These are phyloP conservation scores for Agastache rugosa DNA, from an alignment of 257 asterid species.

Conservation along the genomic window DNA sequence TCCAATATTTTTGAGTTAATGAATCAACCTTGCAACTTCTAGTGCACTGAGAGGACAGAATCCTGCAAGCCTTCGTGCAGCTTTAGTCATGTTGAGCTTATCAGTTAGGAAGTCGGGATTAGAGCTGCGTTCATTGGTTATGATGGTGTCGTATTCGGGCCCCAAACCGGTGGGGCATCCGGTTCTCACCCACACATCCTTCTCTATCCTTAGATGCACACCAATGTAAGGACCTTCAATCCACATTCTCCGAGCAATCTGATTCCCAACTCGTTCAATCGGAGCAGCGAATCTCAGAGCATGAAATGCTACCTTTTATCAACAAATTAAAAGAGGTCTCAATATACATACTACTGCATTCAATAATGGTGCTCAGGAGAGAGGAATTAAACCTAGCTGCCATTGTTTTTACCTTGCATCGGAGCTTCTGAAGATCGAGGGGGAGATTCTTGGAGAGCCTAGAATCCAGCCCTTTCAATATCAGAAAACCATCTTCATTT, in stretches of 20 bases:
- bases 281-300: slow-evolving; percentile 63
- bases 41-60: slow-evolving; percentile 65
- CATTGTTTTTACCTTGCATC: slow-evolving; percentile 53
- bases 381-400: not conserved
- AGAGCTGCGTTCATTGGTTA: slow-evolving; percentile 48
- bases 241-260: slow-evolving; percentile 71
- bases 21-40: slow-evolving; percentile 51
- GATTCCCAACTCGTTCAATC: slow-evolving; percentile 54
- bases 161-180: slow-evolving; percentile 65
- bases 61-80: slow-evolving; percentile 62
- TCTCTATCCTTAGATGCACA: slow-evolving; percentile 64
- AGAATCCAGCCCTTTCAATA: slow-evolving; percentile 67
- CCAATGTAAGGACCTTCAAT: slow-evolving; percentile 69
- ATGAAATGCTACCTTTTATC: slow-evolving; percentile 64
- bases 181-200: slow-evolving; percentile 70
- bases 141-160: slow-evolving; percentile 41
- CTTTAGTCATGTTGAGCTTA: slow-evolving; percentile 47
- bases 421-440: slow-evolving; percentile 70
- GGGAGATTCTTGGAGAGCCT: slow-evolving; percentile 71
- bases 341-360: not conserved
- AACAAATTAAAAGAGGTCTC: not conserved
- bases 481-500: slow-evolving; percentile 62
- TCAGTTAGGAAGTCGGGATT: slow-evolving; percentile 61
- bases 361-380: not conserved
- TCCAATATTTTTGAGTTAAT: not conserved